Evolutionary conservation across 371 early-diverging fungal genomes (phyloP).

Genomic region (Rhizopus sp.): DNA sequence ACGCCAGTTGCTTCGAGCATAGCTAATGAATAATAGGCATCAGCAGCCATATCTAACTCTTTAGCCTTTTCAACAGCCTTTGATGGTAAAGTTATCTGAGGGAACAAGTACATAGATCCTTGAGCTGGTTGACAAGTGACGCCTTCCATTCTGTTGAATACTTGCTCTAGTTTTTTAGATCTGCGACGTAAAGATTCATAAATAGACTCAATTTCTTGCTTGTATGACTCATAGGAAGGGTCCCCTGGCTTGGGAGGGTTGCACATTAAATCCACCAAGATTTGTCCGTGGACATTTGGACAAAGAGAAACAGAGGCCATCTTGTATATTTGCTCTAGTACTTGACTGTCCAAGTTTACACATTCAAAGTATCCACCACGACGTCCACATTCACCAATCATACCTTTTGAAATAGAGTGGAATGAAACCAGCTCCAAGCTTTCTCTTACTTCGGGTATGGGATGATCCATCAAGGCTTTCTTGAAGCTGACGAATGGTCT

Average conservation of each 20-base stretch:
- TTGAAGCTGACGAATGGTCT: conserved; percentile 93
- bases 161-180: conserved; percentile 70
- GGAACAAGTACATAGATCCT: conserved; percentile 98
- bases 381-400: conserved; percentile 98
- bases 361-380: conserved; percentile 98
- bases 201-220: conserved; percentile 72
- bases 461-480: conserved; percentile 76
- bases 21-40: conserved; percentile 82
- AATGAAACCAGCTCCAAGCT: conserved; percentile 87
- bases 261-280: conserved; percentile 92
- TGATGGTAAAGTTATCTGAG: conserved; percentile 73
- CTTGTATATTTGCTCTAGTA: conserved; percentile 89
- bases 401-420: conserved; percentile 96
- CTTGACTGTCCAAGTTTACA: conserved; percentile 71
- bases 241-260: conserved; percentile 87
- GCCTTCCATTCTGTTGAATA: conserved; percentile 85
- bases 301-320: conserved; percentile 91
- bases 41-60: conserved; percentile 67
- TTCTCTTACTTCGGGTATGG: conserved; percentile 23
- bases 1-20: conserved; percentile 92
- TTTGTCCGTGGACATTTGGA: conserved; percentile 85
- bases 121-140: conserved; percentile 86
- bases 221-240: conserved; percentile 76
- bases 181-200: conserved; percentile 85
- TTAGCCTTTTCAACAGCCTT: conserved; percentile 76